Evolutionary conservation across 768 basidiomycete genomes (phyloP).

Genomic region (Leccinum truebloodii): DNA sequence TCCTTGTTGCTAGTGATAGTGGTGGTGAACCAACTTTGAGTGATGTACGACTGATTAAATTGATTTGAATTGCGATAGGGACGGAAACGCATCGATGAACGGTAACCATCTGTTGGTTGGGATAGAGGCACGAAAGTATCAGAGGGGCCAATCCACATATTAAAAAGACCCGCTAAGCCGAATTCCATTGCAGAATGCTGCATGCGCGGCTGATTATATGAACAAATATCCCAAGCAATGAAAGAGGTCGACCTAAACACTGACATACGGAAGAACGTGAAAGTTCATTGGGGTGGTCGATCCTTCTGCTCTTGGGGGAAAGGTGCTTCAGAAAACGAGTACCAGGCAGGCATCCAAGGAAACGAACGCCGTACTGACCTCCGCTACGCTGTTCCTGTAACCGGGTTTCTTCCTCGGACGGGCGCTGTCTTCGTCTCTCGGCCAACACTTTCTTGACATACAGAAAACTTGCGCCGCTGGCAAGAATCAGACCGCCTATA

Average conservation of each 20-base stretch:
- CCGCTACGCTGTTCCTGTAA: constrained; percentile 10
- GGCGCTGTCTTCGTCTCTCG: constrained; percentile 25
- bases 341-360: background rate
- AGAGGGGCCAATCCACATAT: background rate
- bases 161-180: constrained; percentile 3
- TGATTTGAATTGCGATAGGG: background rate
- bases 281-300: constrained; percentile 9
- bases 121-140: background rate
- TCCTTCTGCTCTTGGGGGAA: constrained; percentile 7
- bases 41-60: background rate
- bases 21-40: background rate
- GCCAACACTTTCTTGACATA: constrained; percentile 32
- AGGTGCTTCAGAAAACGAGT: constrained; percentile 14
- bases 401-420: constrained; percentile 19
- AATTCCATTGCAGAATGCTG: constrained; percentile 5
- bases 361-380: constrained; percentile 4
- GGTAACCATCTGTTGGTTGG: background rate
- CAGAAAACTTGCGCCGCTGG: constrained; percentile 31
- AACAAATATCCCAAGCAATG: background rate
- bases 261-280: background rate
- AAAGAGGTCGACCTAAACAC: background rate
- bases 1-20: background rate
- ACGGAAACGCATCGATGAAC: background rate
- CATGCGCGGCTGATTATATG: background rate
- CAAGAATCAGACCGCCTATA: constrained; percentile 30